Evolutionary conservation across 2,329 filamentous ascomycete genomes (phyloP).

Genomic region (Fusarium vanettenii): DNA sequence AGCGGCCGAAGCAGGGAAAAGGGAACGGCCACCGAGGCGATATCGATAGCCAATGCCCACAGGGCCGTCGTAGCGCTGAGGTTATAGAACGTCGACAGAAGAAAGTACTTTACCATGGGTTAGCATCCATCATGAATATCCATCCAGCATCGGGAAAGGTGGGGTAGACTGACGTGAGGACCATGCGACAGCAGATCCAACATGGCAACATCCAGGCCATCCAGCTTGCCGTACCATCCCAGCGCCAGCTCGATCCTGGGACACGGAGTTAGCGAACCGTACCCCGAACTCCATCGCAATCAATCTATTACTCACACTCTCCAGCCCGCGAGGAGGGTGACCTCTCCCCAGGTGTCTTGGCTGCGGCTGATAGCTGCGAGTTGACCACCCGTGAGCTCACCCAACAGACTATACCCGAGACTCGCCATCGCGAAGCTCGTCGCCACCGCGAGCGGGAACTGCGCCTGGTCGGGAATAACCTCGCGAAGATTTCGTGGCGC

Average conservation of each 20-base stretch:
- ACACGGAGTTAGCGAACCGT: constrained; percentile 6
- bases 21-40: constrained; percentile 76
- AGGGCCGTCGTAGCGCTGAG: constrained; percentile 71
- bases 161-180: constrained; percentile 68
- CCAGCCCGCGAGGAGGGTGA: constrained; percentile 65
- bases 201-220: constrained; percentile 76
- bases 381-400: constrained; percentile 71
- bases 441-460: constrained; percentile 64
- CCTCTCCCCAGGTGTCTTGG: constrained; percentile 71
- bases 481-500: constrained; percentile 29
- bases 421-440: constrained; percentile 72
- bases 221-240: constrained; percentile 79
- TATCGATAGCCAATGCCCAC: constrained; percentile 73
- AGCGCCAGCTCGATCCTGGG: constrained; percentile 74
- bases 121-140: constrained; percentile 14
- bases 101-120: constrained; percentile 67
- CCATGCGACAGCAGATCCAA: constrained; percentile 78
- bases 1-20: constrained; percentile 80
- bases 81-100: constrained; percentile 82
- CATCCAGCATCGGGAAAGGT: background rate
- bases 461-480: constrained; percentile 55
- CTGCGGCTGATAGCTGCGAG: constrained; percentile 75
- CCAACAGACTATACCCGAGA: constrained; percentile 71
- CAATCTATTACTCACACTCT: constrained; percentile 60
- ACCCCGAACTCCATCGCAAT: background rate